Base-by-base conservation (phyloP, 225 moss, liverwort and hornwort species). In the Ulota crispa region DNA sequence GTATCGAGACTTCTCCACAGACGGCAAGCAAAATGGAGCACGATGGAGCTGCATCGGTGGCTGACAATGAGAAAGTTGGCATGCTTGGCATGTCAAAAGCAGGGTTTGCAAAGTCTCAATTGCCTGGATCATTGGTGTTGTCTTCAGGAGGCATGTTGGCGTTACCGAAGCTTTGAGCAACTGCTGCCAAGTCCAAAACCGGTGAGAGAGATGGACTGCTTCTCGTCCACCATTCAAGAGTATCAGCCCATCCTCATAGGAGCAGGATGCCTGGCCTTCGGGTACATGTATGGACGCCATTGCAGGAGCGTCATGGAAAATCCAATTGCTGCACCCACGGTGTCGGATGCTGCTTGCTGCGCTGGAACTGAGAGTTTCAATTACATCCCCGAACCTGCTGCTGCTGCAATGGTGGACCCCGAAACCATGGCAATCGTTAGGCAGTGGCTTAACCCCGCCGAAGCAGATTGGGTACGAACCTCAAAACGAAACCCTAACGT, bases 271-370 rank as follows among this genome's bases (percentile, higher is more conserved):
- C 77, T 88, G 73, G 86, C 90, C 13, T 70, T 88, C 65, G 90
- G 90, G 60, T 90, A 84, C 84, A 84, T 90, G 75, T 90, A 84
- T 62, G 88, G 90, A 68, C 41, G 88, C 30, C 90, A 88, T 74
- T 84, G 86, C 84, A 86, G 66, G 65, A 77, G 75, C 45, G 9
- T 82, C 24, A 81, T 85, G 73, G 83, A 82, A 41, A 83, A 76
- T 31, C 75, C 26, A 66, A 68, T 20, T 5, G 70, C 77, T 47
- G 61, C 2, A 8, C 70, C 78, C 2, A 60, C 41, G 16, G 74
- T 57, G 45, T 85, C 83, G 4, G 87, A 85, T 26, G 83, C 73
- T 75, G 78, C 78, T 66, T 83, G 85, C 80, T 89, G 87, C 63
- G 80, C 23, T 16, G 85, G 32, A 47, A 87, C 64, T 11, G 73